Evolutionary conservation across 1,284 basidiomycete genomes (phyloP).

Genomic region (Cutaneotrichosporon mucoides): DNA sequence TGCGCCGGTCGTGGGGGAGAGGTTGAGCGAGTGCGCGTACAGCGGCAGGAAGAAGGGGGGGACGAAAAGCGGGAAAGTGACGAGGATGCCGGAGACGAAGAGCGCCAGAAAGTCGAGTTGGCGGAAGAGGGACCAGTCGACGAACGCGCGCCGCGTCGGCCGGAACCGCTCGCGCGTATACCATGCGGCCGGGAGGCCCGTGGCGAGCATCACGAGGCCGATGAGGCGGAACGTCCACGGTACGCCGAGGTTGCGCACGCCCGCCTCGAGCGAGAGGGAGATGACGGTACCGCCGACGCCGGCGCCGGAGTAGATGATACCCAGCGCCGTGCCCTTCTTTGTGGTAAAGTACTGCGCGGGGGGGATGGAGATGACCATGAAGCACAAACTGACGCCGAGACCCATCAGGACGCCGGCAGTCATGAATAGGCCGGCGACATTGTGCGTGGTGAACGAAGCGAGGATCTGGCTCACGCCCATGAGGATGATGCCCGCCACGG

Average conservation of each 20-base stretch:
- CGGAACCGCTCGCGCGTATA: constrained; percentile 9
- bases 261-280: constrained; percentile 31
- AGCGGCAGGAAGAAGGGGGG: constrained; percentile 47
- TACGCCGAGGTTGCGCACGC: constrained; percentile 30
- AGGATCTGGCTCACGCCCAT: constrained; percentile 33
- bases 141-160: background rate
- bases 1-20: constrained; percentile 30
- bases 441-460: constrained; percentile 26
- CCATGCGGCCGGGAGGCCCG: constrained; percentile 14
- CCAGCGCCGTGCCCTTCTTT: constrained; percentile 36
- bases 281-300: constrained; percentile 43
- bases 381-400: constrained; percentile 23
- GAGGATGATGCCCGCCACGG: constrained; percentile 25
- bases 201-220: constrained; percentile 8
- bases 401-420: constrained; percentile 28
- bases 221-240: constrained; percentile 19
- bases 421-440: constrained; percentile 27
- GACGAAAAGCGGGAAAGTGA: constrained; percentile 44
- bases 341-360: constrained; percentile 38
- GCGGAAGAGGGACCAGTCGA: constrained; percentile 25
- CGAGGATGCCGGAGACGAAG: constrained; percentile 35
- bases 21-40: constrained; percentile 37
- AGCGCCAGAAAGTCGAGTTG: constrained; percentile 36
- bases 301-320: constrained; percentile 40
- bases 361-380: constrained; percentile 21